These are phyloP conservation scores for Diospyros kaki DNA, from an alignment of 148 eudicot species.

Conservation along the genomic window DNA sequence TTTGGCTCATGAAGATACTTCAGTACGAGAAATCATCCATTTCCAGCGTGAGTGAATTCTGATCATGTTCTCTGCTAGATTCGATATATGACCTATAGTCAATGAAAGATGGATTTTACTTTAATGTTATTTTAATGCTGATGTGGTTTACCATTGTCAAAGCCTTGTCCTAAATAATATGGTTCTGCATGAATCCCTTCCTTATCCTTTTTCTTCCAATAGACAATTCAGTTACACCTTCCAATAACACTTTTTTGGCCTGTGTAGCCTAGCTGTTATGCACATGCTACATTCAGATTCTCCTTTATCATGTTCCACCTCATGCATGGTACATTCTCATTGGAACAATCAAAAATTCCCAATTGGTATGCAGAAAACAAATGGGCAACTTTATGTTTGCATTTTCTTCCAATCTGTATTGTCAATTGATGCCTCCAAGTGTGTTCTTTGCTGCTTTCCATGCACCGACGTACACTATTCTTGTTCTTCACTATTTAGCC, in stretches of 20 bases:
- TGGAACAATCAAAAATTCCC: too few species aligned
- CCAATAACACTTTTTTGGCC: not conserved
- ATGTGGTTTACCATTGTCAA: not conserved
- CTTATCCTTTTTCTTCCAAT: not conserved
- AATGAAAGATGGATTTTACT: not conserved
- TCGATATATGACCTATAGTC: not conserved
- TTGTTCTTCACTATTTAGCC: not conserved
- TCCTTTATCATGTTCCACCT: not conserved
- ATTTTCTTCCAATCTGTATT: not conserved
- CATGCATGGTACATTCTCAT: not conserved
- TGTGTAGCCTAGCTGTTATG: not conserved
- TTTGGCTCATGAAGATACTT: slow-evolving; percentile 28
- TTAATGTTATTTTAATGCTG: not conserved
- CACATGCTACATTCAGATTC: not conserved
- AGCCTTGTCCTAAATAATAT: not conserved
- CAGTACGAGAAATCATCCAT: slow-evolving; percentile 28
- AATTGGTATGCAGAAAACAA: too few species aligned
- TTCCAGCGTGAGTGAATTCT: slow-evolving; percentile 32
- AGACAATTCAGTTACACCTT: not conserved
- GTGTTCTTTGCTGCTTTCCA: not conserved
- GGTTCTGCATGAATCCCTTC: not conserved
- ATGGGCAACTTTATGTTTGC: not conserved
- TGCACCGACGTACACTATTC: too few species aligned
- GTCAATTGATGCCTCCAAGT: not conserved
- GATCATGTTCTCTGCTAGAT: not conserved